Conservation (phyloP, 192 early-diverging fungal species). For the Gonapodya prolifera region DNA sequence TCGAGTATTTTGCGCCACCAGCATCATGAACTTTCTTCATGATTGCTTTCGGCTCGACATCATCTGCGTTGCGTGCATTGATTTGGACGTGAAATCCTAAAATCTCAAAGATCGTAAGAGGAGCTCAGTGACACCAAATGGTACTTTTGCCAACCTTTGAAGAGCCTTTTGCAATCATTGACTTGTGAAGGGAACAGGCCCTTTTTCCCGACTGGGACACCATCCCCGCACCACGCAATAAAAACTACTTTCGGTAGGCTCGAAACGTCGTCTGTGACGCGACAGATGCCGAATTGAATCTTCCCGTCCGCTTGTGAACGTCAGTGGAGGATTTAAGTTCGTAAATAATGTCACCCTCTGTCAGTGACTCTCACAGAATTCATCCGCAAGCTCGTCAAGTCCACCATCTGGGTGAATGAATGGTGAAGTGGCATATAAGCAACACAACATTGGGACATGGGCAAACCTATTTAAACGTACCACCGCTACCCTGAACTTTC, state of each 20-base stretch:
- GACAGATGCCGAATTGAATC: constrained; percentile 77
- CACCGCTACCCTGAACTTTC: constrained; percentile 10
- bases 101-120: constrained; percentile 14
- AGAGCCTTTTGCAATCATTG: constrained; percentile 65
- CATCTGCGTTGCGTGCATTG: constrained; percentile 65
- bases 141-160: constrained; percentile 46
- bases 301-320: constrained; percentile 56
- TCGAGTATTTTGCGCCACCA: constrained; percentile 83
- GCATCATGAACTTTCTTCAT: constrained; percentile 72
- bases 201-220: constrained; percentile 83
- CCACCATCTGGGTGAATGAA: constrained; percentile 35
- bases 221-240: constrained; percentile 90
- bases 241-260: constrained; percentile 79
- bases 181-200: constrained; percentile 74
- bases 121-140: not conserved
- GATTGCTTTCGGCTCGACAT: constrained; percentile 70
- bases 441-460: not conserved
- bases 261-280: constrained; percentile 76
- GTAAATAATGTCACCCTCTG: too few relatives aligned
- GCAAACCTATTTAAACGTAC: not conserved
- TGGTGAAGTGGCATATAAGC: not conserved
- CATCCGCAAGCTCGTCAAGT: constrained; percentile 79
- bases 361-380: constrained; percentile 46
- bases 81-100: constrained; percentile 73
- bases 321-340: not conserved